A percentile compares a stretch with the other conserved stretches of the same genome.
phyloP scores from a whole-genome alignment of 768 basidiomycete genomes.

The Pleurotus eryngii region DNA sequence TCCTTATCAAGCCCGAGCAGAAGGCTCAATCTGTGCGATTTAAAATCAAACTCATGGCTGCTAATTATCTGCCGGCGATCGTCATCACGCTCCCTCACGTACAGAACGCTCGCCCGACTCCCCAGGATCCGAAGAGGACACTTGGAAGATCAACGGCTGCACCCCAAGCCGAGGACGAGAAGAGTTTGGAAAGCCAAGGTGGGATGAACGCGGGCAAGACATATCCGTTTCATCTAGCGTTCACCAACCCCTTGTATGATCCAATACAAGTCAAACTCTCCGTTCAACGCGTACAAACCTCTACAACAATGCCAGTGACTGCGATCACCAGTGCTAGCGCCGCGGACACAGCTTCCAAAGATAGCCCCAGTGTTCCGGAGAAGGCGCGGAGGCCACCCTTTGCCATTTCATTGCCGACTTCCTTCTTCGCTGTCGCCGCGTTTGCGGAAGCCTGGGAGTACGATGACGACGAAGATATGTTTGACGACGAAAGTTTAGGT shows the following conservation, averaged over 20 bases:
- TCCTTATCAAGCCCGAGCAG: constrained; percentile 97
- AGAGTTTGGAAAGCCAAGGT: constrained; percentile 25
- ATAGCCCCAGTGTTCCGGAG: constrained; percentile 31
- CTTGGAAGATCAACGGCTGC: constrained; percentile 36
- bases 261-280: constrained; percentile 89
- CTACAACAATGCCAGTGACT: constrained; percentile 26
- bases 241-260: constrained; percentile 95
- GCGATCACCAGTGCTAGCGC: constrained; percentile 27
- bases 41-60: constrained; percentile 97
- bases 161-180: constrained; percentile 34
- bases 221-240: constrained; percentile 84
- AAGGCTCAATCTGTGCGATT: constrained; percentile 92
- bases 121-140: constrained; percentile 40
- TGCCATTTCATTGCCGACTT: constrained; percentile 74
- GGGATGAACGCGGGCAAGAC: constrained; percentile 72
- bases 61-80: constrained; percentile 90
- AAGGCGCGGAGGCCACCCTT: constrained; percentile 71
- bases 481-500: constrained; percentile 63
- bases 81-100: constrained; percentile 65
- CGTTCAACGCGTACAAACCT: constrained; percentile 63
- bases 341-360: not conserved
- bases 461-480: constrained; percentile 94
- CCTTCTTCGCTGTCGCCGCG: constrained; percentile 79
- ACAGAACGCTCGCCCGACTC: constrained; percentile 32
- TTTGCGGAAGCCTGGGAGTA: constrained; percentile 99